Evolutionary conservation across 768 basidiomycete genomes (phyloP), one percentile per base, ranked within the genome.

Genomic region (Kwoniella dejecticola): DNA sequence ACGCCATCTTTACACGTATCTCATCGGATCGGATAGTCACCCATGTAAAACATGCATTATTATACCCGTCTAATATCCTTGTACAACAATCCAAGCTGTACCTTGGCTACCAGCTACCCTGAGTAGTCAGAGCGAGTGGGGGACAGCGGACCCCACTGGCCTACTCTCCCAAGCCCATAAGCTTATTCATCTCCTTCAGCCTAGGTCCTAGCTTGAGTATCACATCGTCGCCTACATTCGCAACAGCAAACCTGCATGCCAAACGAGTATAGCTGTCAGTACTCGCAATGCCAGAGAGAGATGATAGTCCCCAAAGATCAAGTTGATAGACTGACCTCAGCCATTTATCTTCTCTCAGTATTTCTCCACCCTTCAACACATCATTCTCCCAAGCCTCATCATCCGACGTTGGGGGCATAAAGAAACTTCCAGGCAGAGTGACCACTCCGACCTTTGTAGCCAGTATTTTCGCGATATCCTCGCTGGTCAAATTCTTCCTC

Each of bases 211-310:
- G 63, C 49, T 63, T 52, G 21, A 66, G 41, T 1, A 80, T 63
- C 6, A 65, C 67, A 12, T 84, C 85, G 52, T 89, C 88, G 42
- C 83, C 82, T n/a, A 90, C 84, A 76, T 90, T 91, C 12, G 89
- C 88, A 2, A 91, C 87, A 10, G 88, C 89, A 75, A 91, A 88
- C 55, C 89, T 82, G 29, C 2, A 13, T 40, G 31, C 7, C 6
- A 42, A 8, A 41, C 19, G 12, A 44, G 19, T 46, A 47, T 19
- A 60, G 17, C 29, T 23, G 24, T 50, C 12, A 38, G 21, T 5
- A 13, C 23, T 27, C 10, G 29, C 30, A 26, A 59, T 50, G 46
- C 33, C 7, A 21, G 48, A 26, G 33, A 31, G 45, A 12, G 27
- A 27, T 26, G 31, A 36, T 15, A 36, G 15, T 36, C 33, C 33